Evolutionary conservation across 176 grass and related monocot species (phyloP), one percentile per base, ranked within the genome.

Genomic region (Lolium multiflorum): DNA sequence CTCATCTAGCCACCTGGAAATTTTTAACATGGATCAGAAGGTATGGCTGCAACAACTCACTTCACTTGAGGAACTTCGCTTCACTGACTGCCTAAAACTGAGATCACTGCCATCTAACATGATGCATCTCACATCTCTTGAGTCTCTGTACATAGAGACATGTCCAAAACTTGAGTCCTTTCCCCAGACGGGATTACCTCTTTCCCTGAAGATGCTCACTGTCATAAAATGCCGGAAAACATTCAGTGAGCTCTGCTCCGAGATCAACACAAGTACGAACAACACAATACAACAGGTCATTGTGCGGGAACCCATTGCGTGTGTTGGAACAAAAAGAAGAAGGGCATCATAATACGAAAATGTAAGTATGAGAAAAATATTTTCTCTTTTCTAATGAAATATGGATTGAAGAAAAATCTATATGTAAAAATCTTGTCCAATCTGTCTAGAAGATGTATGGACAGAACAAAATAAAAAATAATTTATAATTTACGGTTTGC

Each of bases 11-110:
- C 7, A 26, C 50, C 35, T 83, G 15, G 41, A 21, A 71, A 66
- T 39, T 21, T 71, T 83, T 78, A 61, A 26, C 24, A 28, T 51
- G 7, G 72, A 62, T 5, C 60, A 88, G 70, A 80, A 88, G 71
- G n/a, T 78, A 67, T 88, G 86, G 80, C 71, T 88, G 17, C 81
- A 78, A 31, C 63, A 83, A 39, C 87, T 88, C 16, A 79, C 63
- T 11, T 83, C 81, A 56, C 4, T 88, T 3, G 78, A 83, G 66
- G 49, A 88, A 78, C 18, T 83, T 49, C 25, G 51, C 17, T 83
- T 88, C 63, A 78, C 22, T 38, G 72, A 46, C 13, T 83, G 87
- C 11, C 18, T 15, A 5, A 52, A 60, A 13, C 11, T 88, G 31
- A 70, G 17, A 71, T 51, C 77, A 73, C 16, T 87, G 28, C 84